A percentile compares a stretch with the other conserved stretches of the same genome.
These are phyloP conservation scores for Globisporangium carolinianum DNA, from an alignment of 352 stramenopile genomes.

Conservation along the genomic window DNA sequence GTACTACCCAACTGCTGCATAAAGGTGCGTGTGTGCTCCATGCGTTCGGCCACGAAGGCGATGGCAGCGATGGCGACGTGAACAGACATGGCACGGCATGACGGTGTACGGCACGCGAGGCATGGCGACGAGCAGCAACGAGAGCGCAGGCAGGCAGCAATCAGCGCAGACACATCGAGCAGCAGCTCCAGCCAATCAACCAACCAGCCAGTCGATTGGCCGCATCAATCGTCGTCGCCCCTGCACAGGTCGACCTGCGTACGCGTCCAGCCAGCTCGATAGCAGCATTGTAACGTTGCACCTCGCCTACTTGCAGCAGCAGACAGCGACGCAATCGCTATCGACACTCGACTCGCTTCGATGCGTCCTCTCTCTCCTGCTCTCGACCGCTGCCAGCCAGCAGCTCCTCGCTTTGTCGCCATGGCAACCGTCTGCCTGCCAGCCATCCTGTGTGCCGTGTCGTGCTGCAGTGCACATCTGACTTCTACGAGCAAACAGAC, in stretches of 20 bases:
- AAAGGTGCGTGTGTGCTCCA: constrained; percentile 12
- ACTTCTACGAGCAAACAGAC: too few species aligned
- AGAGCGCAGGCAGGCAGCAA: neutral
- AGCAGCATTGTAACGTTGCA: too few species aligned
- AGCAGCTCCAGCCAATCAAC: neutral
- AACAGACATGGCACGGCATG: too few species aligned
- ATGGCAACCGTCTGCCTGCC: neutral
- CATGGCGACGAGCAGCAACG: neutral
- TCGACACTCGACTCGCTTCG: too few species aligned
- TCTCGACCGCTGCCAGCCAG: neutral
- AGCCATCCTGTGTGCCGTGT: neutral
- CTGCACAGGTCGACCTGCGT: too few species aligned
- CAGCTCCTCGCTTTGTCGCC: too few species aligned
- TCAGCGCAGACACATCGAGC: neutral
- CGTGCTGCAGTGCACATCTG: neutral
- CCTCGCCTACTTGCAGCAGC: too few species aligned
- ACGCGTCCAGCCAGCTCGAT: too few species aligned
- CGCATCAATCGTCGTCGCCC: neutral
- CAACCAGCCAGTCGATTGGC: neutral
- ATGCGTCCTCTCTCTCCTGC: neutral
- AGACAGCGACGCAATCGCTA: too few species aligned
- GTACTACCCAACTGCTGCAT: constrained; percentile 44
- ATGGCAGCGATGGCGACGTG: neutral
- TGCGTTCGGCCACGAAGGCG: neutral
- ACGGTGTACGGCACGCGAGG: too few species aligned